These are phyloP conservation scores for Alliaria petiolata DNA, from an alignment of 345 rosid genomes.

Conservation along the genomic window DNA sequence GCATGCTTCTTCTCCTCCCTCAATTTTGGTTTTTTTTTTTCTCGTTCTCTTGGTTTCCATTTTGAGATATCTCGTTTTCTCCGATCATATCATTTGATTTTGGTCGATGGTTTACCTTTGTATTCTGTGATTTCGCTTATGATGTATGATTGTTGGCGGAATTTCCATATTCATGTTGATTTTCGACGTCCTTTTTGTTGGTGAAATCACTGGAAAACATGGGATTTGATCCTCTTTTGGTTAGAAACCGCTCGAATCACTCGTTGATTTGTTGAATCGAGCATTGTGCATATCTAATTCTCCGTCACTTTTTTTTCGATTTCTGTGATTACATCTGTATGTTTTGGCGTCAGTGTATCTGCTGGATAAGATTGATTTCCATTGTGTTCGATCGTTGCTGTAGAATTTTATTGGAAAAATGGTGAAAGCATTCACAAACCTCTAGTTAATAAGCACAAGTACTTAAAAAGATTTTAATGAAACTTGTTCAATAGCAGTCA, in stretches of 20 bases:
- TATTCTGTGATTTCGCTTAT: not conserved
- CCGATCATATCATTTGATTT: not conserved
- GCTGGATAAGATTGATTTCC: not conserved
- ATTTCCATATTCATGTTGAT: not conserved
- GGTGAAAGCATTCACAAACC: not conserved
- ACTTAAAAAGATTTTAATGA: not conserved
- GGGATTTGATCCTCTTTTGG: not conserved
- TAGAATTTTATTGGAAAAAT: not conserved
- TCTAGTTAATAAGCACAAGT: not conserved
- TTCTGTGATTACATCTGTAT: not conserved
- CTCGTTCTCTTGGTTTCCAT: not conserved
- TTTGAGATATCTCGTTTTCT: not conserved
- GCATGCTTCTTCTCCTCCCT: conserved; percentile 23
- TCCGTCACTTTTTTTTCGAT: not conserved
- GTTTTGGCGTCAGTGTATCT: not conserved
- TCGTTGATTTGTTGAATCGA: not conserved
- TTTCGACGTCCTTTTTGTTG: not conserved
- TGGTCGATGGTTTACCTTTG: not conserved
- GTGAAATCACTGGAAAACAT: not conserved
- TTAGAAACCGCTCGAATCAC: not conserved
- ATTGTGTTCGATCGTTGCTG: not conserved
- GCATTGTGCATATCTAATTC: not conserved
- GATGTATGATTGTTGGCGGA: not conserved
- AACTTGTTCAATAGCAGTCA: no score
- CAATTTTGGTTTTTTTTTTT: not conserved